Conservation (phyloP, 768 basidiomycete species). For the Trametes cubensis region DNA sequence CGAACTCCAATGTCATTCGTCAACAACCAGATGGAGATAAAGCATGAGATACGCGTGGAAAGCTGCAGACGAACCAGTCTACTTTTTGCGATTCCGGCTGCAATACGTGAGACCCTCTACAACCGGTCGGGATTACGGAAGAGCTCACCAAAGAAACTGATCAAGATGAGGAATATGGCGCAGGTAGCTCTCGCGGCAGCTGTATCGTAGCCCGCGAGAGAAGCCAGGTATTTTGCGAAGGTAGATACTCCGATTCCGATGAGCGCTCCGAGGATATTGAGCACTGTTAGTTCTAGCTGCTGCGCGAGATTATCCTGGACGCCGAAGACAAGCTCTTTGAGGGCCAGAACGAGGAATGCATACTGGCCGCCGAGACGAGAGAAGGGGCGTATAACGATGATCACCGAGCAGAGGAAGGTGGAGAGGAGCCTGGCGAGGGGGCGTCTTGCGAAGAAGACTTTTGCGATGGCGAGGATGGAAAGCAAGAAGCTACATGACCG, state of each 20-base stretch:
- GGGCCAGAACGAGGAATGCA: constrained; percentile 41
- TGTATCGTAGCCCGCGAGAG: constrained; percentile 31
- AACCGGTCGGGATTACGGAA: not conserved
- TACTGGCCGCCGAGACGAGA: constrained; percentile 41
- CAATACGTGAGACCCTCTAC: not conserved
- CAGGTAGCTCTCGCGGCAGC: constrained; percentile 39
- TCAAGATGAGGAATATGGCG: constrained; percentile 43
- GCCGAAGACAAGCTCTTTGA: constrained; percentile 53
- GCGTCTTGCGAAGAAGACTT: constrained; percentile 33
- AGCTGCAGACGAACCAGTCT: constrained; percentile 47
- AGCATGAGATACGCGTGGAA: constrained; percentile 49
- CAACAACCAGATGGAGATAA: constrained; percentile 50
- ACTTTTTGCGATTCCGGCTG: constrained; percentile 48
- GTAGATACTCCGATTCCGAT: constrained; percentile 43
- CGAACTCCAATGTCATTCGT: constrained; percentile 40
- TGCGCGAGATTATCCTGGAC: constrained; percentile 51
- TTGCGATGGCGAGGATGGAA: constrained; percentile 1
- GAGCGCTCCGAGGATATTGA: constrained; percentile 47
- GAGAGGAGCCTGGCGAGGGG: constrained; percentile 46
- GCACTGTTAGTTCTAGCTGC: constrained; percentile 47
- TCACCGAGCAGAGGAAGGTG: constrained; percentile 44
- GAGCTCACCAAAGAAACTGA: constrained; percentile 42
- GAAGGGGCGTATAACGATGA: constrained; percentile 44
- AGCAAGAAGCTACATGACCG: not conserved
- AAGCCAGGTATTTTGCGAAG: constrained; percentile 39